These are phyloP conservation scores for Populus alba DNA, from an alignment of 345 rosid species.

Conservation along the genomic window DNA sequence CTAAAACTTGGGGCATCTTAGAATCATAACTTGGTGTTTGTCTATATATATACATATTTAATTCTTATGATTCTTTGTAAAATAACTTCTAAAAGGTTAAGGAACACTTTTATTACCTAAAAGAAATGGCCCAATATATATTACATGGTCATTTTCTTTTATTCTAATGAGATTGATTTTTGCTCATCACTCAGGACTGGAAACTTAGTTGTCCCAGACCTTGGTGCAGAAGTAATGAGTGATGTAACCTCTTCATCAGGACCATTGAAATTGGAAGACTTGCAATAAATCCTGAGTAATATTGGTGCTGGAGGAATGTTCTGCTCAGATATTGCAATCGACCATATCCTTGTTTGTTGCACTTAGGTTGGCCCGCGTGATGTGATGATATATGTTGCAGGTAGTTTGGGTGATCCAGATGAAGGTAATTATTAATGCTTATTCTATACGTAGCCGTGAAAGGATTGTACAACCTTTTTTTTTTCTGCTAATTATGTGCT, in stretches of 20 bases:
- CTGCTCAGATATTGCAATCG: background rate
- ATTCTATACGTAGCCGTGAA: background rate
- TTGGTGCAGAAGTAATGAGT: slow-evolving; percentile 62
- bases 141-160: too few relatives aligned
- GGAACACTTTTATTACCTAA: too few relatives aligned
- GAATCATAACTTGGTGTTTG: too few relatives aligned
- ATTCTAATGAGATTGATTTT: too few relatives aligned
- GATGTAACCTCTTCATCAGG: slow-evolving; percentile 79
- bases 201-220: slow-evolving; percentile 58
- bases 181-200: slow-evolving; percentile 52
- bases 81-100: too few relatives aligned
- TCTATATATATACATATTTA: too few relatives aligned
- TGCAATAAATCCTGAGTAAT: slow-evolving; percentile 87
- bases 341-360: background rate
- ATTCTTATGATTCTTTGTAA: too few relatives aligned
- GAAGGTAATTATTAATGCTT: slow-evolving; percentile 46
- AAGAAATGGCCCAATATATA: too few relatives aligned
- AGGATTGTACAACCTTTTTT: too few relatives aligned
- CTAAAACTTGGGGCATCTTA: background rate
- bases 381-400: slow-evolving; percentile 39
- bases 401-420: slow-evolving; percentile 58
- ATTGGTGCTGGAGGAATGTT: slow-evolving; percentile 65
- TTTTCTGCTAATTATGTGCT: too few relatives aligned
- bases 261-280: slow-evolving; percentile 80
- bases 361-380: slow-evolving; percentile 14